Evolutionary conservation across 805 yeast species (phyloP), one percentile per base, ranked within the genome.

Genomic region (Blastobotrys chiropterorum): DNA sequence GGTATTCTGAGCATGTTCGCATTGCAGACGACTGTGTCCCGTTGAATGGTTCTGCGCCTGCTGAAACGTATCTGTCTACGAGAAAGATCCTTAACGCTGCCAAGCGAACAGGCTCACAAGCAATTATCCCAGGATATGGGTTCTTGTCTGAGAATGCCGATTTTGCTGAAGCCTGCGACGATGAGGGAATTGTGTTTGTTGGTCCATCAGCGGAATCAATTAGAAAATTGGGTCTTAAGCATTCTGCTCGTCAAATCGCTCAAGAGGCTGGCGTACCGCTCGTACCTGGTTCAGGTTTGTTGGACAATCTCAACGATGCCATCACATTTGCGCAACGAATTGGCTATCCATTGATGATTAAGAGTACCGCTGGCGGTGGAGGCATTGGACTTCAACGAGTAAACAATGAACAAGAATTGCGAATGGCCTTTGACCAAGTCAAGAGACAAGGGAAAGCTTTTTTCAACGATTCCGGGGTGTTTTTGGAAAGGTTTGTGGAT

Each of bases 311-410:
- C 11, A 77, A 77, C 8, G 96, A 86, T 62, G 98, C 98, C 2
- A 73, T 75, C 52, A 76, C 72, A 54, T 79, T 84, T 56, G 98
- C 97, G 14, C 82, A 79, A 15, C 72, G 78, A 61, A 73, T 92
- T 39, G 78, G 75, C 16, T 94, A 88, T 62, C 98, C 98, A 26
- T 81, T 92, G 34, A 92, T 92, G 98, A 87, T 94, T 48, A 92
- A 92, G 70, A 86, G 96, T 21, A 94, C 99, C 55, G 98, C 98
- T 21, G 99, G 99, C 67, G 99, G 99, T 64, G 99, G 99, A 70
- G 99, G 99, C 71, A 92, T 92, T 64, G 99, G 99, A 58, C 74
- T 92, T 60, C 97, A 92, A 69, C 86, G 90, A 66, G 97, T 90
- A 53, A 96, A 90, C 63, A 77, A 82, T 38, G 86, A 80, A 59